Conservation (phyloP, 2,329 filamentous ascomycete species). For the Tolypocladium capitatum region DNA sequence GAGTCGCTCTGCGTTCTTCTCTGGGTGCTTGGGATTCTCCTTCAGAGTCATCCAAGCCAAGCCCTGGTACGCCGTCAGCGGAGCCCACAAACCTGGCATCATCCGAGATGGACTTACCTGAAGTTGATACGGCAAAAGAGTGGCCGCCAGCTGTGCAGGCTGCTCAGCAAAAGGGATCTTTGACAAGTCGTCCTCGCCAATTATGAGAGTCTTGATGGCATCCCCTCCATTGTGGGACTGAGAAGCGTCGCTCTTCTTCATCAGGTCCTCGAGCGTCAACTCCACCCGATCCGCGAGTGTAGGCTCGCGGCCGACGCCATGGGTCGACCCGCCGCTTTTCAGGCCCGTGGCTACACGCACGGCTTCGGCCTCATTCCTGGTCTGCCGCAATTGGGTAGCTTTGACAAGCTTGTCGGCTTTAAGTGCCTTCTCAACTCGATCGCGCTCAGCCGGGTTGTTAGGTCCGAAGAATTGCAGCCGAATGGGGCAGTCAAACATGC, state of each 20-base stretch:
- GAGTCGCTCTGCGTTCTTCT: constrained; percentile 38
- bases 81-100: neutral
- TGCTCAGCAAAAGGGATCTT: constrained; percentile 61
- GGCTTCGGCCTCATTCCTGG: constrained; percentile 38
- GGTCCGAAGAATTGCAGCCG: constrained; percentile 57
- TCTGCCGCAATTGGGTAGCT: constrained; percentile 41
- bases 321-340: constrained; percentile 23
- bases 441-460: constrained; percentile 35
- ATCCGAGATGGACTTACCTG: constrained; percentile 25
- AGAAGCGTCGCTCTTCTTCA: constrained; percentile 52
- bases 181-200: constrained; percentile 55
- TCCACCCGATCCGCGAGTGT: constrained; percentile 17
- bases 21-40: constrained; percentile 56
- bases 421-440: constrained; percentile 46
- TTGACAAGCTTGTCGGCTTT: constrained; percentile 51
- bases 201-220: constrained; percentile 56
- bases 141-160: constrained; percentile 49
- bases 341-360: constrained; percentile 31
- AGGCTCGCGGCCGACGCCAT: constrained; percentile 19
- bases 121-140: constrained; percentile 66
- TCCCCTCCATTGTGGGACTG: constrained; percentile 52
- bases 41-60: constrained; percentile 70
- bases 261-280: constrained; percentile 47
- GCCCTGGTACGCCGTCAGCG: constrained; percentile 36
- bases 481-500: constrained; percentile 58